A percentile compares a stretch with the other conserved stretches of the same genome.
Conservation (phyloP, 495 filamentous ascomycete species). For the Bombardia bombarda region DNA sequence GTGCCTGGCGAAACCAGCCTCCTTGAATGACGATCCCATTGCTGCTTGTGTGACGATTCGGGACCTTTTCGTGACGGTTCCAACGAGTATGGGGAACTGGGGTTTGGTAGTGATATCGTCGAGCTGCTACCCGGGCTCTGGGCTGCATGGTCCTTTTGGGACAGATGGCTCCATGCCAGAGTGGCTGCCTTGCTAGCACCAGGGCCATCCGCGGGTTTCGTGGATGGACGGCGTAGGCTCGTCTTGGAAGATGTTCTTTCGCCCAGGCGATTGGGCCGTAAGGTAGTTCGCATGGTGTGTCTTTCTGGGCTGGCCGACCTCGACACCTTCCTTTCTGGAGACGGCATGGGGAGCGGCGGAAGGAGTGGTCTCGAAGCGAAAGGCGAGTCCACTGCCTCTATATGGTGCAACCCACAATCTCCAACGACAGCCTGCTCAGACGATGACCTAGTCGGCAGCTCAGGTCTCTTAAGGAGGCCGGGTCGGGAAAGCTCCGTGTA, state of each 20-base stretch:
- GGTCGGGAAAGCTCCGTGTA: constrained; percentile 73
- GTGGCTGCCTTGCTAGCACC: constrained; percentile 80
- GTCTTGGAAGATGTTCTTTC: constrained; percentile 52
- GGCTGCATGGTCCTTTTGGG: constrained; percentile 12
- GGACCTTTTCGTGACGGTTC: constrained; percentile 20
- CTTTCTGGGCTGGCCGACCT: constrained; percentile 78
- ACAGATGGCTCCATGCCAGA: constrained; percentile 64
- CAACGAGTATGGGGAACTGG: constrained; percentile 12
- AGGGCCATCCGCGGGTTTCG: constrained; percentile 27
- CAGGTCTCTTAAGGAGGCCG: constrained; percentile 52
- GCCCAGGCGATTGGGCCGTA: constrained; percentile 53
- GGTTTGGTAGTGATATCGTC: constrained; percentile 6
- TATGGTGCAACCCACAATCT: constrained; percentile 1
- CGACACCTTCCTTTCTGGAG: constrained; percentile 35
- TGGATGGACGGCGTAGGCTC: constrained; percentile 28
- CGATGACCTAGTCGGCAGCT: constrained; percentile 39
- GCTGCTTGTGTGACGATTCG: constrained; percentile 14
- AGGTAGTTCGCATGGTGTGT: constrained; percentile 73
- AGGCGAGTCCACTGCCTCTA: constrained; percentile 18
- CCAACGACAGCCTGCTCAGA: constrained; percentile 39
- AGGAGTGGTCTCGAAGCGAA: constrained; percentile 24
- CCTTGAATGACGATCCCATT: constrained; percentile 40
- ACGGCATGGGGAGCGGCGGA: constrained; percentile 11
- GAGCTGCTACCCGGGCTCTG: not conserved
- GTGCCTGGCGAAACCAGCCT: constrained; percentile 25